phyloP scores from a whole-genome alignment of 345 rosid species.

The Hypericum perforatum region DNA sequence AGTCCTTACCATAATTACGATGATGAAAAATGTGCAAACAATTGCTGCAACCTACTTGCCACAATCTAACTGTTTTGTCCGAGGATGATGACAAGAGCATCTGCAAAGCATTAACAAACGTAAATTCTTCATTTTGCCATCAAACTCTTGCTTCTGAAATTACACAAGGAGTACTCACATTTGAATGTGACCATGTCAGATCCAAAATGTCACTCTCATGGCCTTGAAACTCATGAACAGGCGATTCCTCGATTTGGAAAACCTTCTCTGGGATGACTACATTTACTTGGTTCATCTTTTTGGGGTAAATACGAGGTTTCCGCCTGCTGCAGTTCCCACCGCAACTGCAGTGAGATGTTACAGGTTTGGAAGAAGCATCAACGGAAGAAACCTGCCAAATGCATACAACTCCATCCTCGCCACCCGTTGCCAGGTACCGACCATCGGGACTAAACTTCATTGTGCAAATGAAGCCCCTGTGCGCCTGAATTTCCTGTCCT shows the following conservation, averaged over 20 bases:
- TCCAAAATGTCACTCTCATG: conserved; percentile 64
- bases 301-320: conserved; percentile 15
- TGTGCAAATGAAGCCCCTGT: conserved; percentile 54
- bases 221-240: conserved; percentile 65
- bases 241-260: conserved; percentile 55
- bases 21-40: conserved; percentile 58
- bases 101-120: conserved; percentile 33
- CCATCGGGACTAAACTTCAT: conserved; percentile 93
- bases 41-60: conserved; percentile 46
- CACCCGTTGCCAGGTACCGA: conserved; percentile 66
- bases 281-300: conserved; percentile 21
- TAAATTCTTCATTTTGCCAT: neutral
- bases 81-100: conserved; percentile 62
- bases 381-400: conserved; percentile 53
- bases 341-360: conserved; percentile 19
- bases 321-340: conserved; percentile 7
- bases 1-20: conserved; percentile 47
- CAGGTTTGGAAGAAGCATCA: conserved; percentile 25
- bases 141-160: neutral
- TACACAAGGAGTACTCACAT: conserved; percentile 36
- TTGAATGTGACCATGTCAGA: conserved; percentile 75
- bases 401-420: conserved; percentile 70
- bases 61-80: conserved; percentile 69
- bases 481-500: conserved; percentile 67
- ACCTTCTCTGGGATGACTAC: conserved; percentile 53